phyloP scores from a whole-genome alignment of 139 green algal species.

The Eudorina sp. region DNA sequence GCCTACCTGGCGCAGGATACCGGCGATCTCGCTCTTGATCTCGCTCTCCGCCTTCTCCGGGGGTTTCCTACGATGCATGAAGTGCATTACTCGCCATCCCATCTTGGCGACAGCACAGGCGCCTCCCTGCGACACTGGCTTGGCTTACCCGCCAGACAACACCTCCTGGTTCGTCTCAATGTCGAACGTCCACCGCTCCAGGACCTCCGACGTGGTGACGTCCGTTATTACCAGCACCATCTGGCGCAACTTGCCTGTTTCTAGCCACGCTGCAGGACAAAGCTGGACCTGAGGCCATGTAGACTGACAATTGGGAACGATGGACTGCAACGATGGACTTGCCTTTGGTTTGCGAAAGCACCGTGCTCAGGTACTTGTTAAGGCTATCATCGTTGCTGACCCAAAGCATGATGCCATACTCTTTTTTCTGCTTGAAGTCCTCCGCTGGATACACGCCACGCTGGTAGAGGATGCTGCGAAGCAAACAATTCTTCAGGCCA shows the following conservation, averaged over 20 bases:
- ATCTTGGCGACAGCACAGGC: neutral
- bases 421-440: constrained; percentile 87
- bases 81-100: too few relatives aligned
- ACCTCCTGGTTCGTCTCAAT: constrained; percentile 89
- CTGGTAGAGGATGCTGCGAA: constrained; percentile 94
- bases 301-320: neutral
- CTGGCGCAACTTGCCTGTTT: constrained; percentile 86
- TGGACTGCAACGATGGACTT: neutral
- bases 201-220: constrained; percentile 74
- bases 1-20: constrained; percentile 91
- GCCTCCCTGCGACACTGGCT: neutral
- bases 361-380: constrained; percentile 82
- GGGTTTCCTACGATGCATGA: constrained; percentile 55
- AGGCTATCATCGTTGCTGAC: constrained; percentile 86
- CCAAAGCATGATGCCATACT: constrained; percentile 95
- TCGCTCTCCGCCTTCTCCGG: constrained; percentile 88
- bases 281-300: neutral
- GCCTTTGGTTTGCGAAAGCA: constrained; percentile 88
- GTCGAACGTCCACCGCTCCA: constrained; percentile 98
- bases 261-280: constrained; percentile 87
- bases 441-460: constrained; percentile 96
- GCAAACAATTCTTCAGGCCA: neutral
- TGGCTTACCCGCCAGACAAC: constrained; percentile 66
- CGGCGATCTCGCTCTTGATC: constrained; percentile 92
- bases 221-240: constrained; percentile 93